A percentile compares a stretch with the other conserved stretches of the same genome.
Evolutionary conservation across 805 yeast species (phyloP).

Genomic region (Kodamaea leandrae): DNA sequence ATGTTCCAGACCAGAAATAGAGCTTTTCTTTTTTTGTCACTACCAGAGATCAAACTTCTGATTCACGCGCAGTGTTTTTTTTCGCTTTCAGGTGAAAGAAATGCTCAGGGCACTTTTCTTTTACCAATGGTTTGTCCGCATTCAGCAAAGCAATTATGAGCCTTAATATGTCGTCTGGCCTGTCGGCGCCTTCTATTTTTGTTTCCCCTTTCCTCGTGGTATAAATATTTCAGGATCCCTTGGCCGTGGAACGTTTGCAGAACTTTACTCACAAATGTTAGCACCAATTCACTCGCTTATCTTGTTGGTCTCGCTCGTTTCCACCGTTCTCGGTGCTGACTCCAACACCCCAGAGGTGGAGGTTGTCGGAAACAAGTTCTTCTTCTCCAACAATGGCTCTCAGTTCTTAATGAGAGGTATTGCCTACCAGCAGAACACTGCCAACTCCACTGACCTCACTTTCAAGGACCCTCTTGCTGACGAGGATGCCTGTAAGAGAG

Average conservation of each 20-base stretch:
- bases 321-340: conserved; percentile 7
- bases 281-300: conserved; percentile 11
- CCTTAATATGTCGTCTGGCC: not conserved
- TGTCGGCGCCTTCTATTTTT: conserved; percentile 6
- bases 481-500: conserved; percentile 41
- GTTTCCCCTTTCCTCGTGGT: not conserved
- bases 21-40: not conserved
- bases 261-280: conserved; percentile 3
- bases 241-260: not conserved
- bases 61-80: not conserved
- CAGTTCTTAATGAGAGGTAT: conserved; percentile 44
- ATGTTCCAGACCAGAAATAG: not conserved
- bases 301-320: conserved; percentile 6
- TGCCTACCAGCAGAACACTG: conserved; percentile 44
- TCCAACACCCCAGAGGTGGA: conserved; percentile 32
- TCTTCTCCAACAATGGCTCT: conserved; percentile 40
- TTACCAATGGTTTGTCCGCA: not conserved
- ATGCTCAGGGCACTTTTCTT: not conserved
- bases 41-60: not conserved
- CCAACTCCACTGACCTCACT: conserved; percentile 20
- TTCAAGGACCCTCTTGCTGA: conserved; percentile 44
- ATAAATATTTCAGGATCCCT: conserved; percentile 3
- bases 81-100: not conserved
- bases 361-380: conserved; percentile 44
- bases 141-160: conserved; percentile 1